Evolutionary conservation across 108 stramenopile genomes (phyloP), one percentile per base, ranked within the genome.

Genomic region (Skeletonema costatum): DNA sequence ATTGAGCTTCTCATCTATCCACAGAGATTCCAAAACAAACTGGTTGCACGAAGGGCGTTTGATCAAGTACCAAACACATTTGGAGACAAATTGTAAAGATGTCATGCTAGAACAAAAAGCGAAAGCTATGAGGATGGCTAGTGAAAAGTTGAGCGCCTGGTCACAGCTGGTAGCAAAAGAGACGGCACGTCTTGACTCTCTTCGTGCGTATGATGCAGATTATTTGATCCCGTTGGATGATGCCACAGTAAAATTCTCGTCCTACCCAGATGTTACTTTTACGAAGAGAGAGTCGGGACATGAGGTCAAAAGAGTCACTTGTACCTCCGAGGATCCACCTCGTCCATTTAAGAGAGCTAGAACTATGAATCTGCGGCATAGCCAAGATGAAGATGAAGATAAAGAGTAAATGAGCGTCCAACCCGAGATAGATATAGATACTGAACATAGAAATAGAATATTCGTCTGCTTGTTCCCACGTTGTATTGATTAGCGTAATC

Each of bases 71-170:
- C 50, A 74, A 19, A 63, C 25, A 4, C 38, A 32, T 14, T 46
- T 65, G 64, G 46, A 50, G 5, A n/a, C 39, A 10, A 38, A 74
- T 32, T 50, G 5, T 50, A 7, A 8, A 2, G 32, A 2, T 42
- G 38, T 29, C 32, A 50, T 64, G 10, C 42, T 21, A 9, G 46
- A 46, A 5, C 61, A 74, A 53, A 51, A 50, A 5, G 9, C 35
- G 10, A 12, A 21, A 12, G 60, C 63, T 14, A 53, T 74, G 73
- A 62, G 61, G 21, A 46, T 14, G 1, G 48, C 62, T 29, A 64
- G 73, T 16, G 31, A 31, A 35, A 74, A 74, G 63, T 29, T 74
- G 64, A 74, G 64, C 64, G 36, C 25, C 31, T 74, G 73, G 73
- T 74, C 73, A 33, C 29, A 30, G 12, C 14, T 46, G 53, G 73